phyloP scores from a whole-genome alignment of 441 rosid species.

The Pelargonium fulgidum region DNA sequence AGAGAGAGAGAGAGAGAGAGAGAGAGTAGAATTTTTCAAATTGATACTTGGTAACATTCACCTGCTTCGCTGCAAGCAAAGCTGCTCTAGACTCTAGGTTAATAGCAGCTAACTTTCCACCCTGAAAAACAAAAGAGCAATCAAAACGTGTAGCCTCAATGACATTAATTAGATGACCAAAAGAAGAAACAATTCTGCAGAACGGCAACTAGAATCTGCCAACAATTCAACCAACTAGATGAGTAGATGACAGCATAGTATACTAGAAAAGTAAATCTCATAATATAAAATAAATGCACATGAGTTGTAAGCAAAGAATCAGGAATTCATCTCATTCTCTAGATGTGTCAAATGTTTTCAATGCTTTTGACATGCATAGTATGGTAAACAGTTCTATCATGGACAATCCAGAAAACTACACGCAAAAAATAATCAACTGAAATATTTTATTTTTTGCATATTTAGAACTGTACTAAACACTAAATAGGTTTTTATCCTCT shows the following conservation, averaged over 20 bases:
- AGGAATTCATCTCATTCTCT: too few relatives aligned
- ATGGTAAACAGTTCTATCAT: too few relatives aligned
- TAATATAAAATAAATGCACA: too few relatives aligned
- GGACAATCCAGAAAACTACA: neutral
- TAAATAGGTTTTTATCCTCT: neutral
- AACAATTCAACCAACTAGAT: conserved; percentile 6
- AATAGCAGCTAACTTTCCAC: conserved; percentile 66
- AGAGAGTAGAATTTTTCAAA: neutral
- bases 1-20: neutral
- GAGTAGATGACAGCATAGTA: neutral
- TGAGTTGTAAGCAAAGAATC: too few relatives aligned
- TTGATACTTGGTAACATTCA: too few relatives aligned
- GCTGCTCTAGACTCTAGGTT: conserved; percentile 75
- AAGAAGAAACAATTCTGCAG: neutral
- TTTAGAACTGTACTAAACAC: neutral
- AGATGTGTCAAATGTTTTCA: too few relatives aligned
- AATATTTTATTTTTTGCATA: neutral
- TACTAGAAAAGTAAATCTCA: neutral
- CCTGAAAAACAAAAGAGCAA: conserved; percentile 36
- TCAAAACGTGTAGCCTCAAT: neutral
- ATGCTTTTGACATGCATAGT: too few relatives aligned
- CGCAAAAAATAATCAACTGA: neutral
- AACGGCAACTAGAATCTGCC: neutral
- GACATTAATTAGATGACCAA: neutral
- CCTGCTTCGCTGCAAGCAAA: conserved; percentile 84